These are phyloP conservation scores for Nepenthes gracilis DNA, from an alignment of 148 eudicot species.

Conservation along the genomic window DNA sequence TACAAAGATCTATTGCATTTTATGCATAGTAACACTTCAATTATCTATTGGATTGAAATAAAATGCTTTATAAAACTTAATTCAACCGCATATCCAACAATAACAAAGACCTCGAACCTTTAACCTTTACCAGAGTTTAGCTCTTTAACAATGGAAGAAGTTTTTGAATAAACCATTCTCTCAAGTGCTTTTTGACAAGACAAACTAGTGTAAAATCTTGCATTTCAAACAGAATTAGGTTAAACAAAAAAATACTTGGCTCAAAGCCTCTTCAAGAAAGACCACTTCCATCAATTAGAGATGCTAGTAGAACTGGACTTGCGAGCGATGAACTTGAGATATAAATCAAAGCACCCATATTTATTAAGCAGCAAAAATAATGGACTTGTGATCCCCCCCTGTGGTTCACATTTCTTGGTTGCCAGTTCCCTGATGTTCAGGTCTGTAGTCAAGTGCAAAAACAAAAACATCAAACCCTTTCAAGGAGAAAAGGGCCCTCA, in stretches of 20 bases:
- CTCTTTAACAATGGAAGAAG: slow-evolving; percentile 72
- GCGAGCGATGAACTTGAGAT: slow-evolving; percentile 44
- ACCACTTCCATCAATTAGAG: slow-evolving; percentile 47
- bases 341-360: slow-evolving; percentile 39
- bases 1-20: no score
- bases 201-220: slow-evolving; percentile 45
- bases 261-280: slow-evolving; percentile 47
- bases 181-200: slow-evolving; percentile 53
- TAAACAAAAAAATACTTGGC: slow-evolving; percentile 16
- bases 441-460: slow-evolving; percentile 27
- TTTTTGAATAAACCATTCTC: slow-evolving; percentile 33
- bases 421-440: slow-evolving; percentile 31
- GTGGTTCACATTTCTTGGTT: slow-evolving; percentile 17
- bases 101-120: slow-evolving; percentile 66
- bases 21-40: background rate
- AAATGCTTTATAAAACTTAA: slow-evolving; percentile 15
- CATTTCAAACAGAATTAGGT: slow-evolving; percentile 39
- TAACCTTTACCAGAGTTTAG: slow-evolving; percentile 57
- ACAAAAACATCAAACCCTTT: slow-evolving; percentile 22
- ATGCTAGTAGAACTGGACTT: slow-evolving; percentile 69
- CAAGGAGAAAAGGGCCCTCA: slow-evolving; percentile 21
- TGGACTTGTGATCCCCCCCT: slow-evolving; percentile 26
- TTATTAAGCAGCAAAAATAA: slow-evolving; percentile 39
- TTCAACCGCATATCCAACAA: slow-evolving; percentile 66
- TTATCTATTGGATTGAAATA: background rate